Evolutionary conservation across 345 rosid species (phyloP).

Genomic region (Eucalyptus sp.): DNA sequence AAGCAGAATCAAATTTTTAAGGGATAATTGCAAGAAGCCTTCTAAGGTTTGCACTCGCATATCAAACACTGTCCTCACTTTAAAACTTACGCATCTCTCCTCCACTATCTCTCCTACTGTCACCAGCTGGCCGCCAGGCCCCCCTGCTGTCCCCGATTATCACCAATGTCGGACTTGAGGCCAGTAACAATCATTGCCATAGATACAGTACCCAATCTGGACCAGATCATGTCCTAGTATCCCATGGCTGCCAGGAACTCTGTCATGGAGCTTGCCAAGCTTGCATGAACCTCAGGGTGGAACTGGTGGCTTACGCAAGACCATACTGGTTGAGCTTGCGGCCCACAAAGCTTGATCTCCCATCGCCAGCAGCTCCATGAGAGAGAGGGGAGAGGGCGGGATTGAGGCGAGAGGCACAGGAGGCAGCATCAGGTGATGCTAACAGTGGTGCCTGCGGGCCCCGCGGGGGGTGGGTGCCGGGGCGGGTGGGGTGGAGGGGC

Average conservation of each 20-base stretch:
- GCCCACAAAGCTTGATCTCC: not conserved
- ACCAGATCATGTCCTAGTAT: not conserved
- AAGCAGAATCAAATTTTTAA: not conserved
- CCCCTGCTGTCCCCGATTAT: not conserved
- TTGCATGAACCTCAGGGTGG: not conserved
- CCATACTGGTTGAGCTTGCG: not conserved
- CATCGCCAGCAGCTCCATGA: not conserved
- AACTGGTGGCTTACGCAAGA: not conserved
- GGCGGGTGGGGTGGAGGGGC: accelerated
- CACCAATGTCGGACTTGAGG: not conserved
- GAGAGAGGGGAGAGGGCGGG: not conserved
- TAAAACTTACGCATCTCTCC: not conserved
- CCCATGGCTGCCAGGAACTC: not conserved
- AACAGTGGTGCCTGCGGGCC: not conserved
- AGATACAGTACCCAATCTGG: not conserved
- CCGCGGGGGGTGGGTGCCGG: accelerated
- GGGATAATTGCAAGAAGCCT: not conserved
- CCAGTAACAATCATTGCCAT: not conserved
- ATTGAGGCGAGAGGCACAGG: not conserved
- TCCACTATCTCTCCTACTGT: not conserved
- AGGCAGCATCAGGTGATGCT: not conserved
- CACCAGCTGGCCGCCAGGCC: not conserved
- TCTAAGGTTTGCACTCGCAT: not conserved
- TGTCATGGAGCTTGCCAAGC: not conserved
- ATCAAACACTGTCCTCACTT: not conserved